phyloP scores from a whole-genome alignment of 768 basidiomycete genomes.

The Hortiboletus flavorubellus region DNA sequence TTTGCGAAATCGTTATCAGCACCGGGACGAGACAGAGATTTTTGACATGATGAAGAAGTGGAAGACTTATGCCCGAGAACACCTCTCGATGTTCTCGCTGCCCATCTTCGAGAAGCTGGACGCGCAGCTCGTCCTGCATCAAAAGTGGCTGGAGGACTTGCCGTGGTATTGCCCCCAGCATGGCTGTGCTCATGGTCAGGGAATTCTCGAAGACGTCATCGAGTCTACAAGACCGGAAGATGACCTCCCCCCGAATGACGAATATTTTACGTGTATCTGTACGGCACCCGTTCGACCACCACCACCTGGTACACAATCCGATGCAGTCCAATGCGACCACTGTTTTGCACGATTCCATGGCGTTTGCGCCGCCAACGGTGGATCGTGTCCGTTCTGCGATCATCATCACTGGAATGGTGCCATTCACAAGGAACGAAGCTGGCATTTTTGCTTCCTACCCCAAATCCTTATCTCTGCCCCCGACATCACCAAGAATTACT shows the following conservation, averaged over 20 bases:
- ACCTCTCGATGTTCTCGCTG: conserved; percentile 69
- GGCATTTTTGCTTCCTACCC: conserved; percentile 80
- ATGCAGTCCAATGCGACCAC: conserved; percentile 89
- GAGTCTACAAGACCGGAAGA: conserved; percentile 74
- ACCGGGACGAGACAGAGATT: conserved; percentile 55
- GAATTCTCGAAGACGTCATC: conserved; percentile 70
- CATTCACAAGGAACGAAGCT: conserved; percentile 76
- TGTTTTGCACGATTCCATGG: conserved; percentile 87
- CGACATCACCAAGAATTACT: conserved; percentile 74
- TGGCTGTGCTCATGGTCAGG: conserved; percentile 56
- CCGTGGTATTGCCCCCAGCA: conserved; percentile 80
- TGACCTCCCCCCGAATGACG: conserved; percentile 73
- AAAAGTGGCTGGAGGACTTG: conserved; percentile 67
- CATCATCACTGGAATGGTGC: conserved; percentile 90
- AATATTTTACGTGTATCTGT: conserved; percentile 86
- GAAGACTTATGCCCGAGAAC: conserved; percentile 66
- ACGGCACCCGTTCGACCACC: conserved; percentile 73
- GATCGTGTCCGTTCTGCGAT: conserved; percentile 89
- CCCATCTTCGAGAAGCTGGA: conserved; percentile 73
- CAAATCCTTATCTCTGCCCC: conserved; percentile 70
- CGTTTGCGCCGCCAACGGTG: conserved; percentile 81
- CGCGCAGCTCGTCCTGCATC: conserved; percentile 61
- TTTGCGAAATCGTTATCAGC: conserved; percentile 58
- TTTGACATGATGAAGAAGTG: conserved; percentile 73
- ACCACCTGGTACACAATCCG: conserved; percentile 67